Evolutionary conservation across 1,284 basidiomycete genomes (phyloP), one percentile per base, ranked within the genome.

Genomic region (Rhodotorula sp.): DNA sequence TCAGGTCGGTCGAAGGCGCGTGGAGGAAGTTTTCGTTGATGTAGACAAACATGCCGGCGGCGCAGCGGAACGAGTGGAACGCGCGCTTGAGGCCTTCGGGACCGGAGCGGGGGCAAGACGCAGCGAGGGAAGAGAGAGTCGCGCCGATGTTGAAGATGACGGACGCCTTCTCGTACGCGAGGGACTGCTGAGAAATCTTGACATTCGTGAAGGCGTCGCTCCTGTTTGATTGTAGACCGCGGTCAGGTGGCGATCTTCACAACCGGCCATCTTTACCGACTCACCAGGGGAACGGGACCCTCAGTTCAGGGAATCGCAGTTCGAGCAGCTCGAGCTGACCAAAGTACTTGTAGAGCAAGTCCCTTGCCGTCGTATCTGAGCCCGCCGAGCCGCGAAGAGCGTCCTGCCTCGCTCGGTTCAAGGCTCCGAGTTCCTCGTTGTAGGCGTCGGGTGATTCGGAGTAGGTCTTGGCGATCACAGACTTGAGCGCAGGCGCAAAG

Each of bases 11-110:
- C n/a, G 92, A 95, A 0, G 97, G 97, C 0, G 97, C 97, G 80
- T 99, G 97, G 0, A 99, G 84, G 82, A 99, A 99, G 86, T 99
- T 99, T 82, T 99, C 96, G 84, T 98, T 98, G 85, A 99, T 96
- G 81, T 99, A 99, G 16, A 90, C 93, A 79, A 98, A 87, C 93
- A 99, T 97, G 31, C 97, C 97, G 0, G 96, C 93, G 49, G 92
- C 90, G n/a, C 92, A 90, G 26, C 91, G 86, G 78, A 93, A 91
- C 81, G 94, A 94, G 82, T 93, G 88, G 84, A 97, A 99, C 0
- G 94, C 88, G 34, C 94, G 88, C 82, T 98, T 98, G 77, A 95
- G 83, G n/a, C 95, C 95, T 80, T 99, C 95, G 4, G 93, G 91
- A 67, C 93, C 91, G 6, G 90, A 88, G 68, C 92, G 86, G 78